A percentile compares a stretch with the other conserved stretches of the same genome.
Conservation (phyloP, 1,139 yeast species). For the Kurtzmaniella quercitrusa region DNA sequence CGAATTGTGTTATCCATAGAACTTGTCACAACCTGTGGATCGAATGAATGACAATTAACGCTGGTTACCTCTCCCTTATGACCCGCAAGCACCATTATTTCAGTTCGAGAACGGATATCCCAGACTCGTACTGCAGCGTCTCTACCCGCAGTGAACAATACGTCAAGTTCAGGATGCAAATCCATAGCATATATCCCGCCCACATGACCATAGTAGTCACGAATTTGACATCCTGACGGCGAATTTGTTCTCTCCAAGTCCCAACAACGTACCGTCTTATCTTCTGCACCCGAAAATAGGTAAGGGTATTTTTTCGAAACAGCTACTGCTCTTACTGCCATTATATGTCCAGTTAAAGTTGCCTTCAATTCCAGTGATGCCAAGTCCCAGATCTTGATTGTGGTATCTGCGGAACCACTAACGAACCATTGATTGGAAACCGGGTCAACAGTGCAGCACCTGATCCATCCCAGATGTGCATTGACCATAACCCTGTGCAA, state of each 20-base stretch:
- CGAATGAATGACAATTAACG: slow-evolving; percentile 62
- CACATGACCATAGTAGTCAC: slow-evolving; percentile 92
- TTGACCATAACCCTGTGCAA: slow-evolving; percentile 66
- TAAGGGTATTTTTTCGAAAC: slow-evolving; percentile 79
- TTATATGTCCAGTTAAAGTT: slow-evolving; percentile 84
- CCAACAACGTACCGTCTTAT: slow-evolving; percentile 94
- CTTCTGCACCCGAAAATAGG: slow-evolving; percentile 89
- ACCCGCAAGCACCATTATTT: slow-evolving; percentile 77
- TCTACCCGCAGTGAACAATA: slow-evolving; percentile 86
- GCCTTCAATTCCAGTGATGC: slow-evolving; percentile 68
- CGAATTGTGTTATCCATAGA: slow-evolving; percentile 84
- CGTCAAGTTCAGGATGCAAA: slow-evolving; percentile 81
- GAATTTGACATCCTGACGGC: slow-evolving; percentile 46
- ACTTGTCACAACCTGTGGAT: slow-evolving; percentile 82
- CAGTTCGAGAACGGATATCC: slow-evolving; percentile 83
- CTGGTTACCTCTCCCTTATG: slow-evolving; percentile 74
- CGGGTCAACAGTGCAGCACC: slow-evolving; percentile 77
- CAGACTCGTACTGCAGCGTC: slow-evolving; percentile 86
- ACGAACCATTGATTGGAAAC: slow-evolving; percentile 82
- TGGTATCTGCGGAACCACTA: slow-evolving; percentile 84
- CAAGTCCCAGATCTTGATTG: slow-evolving; percentile 89
- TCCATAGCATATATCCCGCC: slow-evolving; percentile 85
- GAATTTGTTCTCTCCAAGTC: slow-evolving; percentile 84
- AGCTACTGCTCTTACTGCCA: slow-evolving; percentile 78
- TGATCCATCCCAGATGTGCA: slow-evolving; percentile 94